Evolutionary conservation across 1,284 basidiomycete species (phyloP), one percentile per base, ranked within the genome.

Genomic region (Boletus semigastroideus): DNA sequence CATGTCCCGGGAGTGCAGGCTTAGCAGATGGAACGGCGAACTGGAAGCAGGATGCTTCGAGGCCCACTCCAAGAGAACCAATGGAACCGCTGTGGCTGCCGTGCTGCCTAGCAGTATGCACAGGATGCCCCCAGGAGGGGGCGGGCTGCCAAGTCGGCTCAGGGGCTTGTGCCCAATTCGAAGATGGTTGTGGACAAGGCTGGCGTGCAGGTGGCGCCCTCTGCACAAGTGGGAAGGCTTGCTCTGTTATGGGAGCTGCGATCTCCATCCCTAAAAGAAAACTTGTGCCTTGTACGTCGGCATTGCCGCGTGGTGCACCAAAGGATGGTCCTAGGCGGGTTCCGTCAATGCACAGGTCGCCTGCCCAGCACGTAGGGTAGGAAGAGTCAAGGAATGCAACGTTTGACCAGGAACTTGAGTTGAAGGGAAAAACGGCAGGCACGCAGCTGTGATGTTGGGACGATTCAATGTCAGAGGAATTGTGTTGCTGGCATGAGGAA

Each of bases 51-150:
- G 37, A 9, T 27, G 17, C n/a, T 3, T 30, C 46, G n/a, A 34
- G 11, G 16, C 28, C 39, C 36, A n/a, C 51, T 41, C 17, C 48
- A 41, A 25, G 39, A 33, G 44, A 33, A 41, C 28, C 10, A 1
- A 25, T 30, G 22, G 43, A 38, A 13, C 1, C 25, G 8, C 13
- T 13, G 13, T 47, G 31, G 13, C 33, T 33, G 25, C 36, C 16
- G 34, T 53, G 36, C 11, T 42, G 52, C 10, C 17, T 27, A 25
- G 25, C 34, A n/a, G 42, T 28, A 31, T 33, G 22, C 31, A 49
- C 53, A 58, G 51, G 50, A 47, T 39, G 5, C 2, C 19, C 22
- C 61, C 46, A 48, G 17, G 50, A 16, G 12, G 46, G 7, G 34
- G 25, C 25, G 7, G 54, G 20, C 14, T 54, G 52, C 45, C 34